Evolutionary conservation across 345 rosid genomes (phyloP).

Genomic region (Aegle marmelos): DNA sequence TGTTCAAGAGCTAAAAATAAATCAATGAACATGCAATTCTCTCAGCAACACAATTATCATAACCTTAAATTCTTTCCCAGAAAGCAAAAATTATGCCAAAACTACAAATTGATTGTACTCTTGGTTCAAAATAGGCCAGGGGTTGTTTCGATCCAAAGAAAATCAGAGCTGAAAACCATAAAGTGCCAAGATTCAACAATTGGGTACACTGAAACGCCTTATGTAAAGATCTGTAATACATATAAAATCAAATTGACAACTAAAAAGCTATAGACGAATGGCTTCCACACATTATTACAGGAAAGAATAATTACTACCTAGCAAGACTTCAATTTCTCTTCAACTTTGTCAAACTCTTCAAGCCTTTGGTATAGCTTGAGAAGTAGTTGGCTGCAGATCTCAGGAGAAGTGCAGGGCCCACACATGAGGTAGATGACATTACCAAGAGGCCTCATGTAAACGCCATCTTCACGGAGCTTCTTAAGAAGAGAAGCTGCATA

Average conservation of each 20-base stretch:
- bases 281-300: neutral
- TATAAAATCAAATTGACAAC: neutral
- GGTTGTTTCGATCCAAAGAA: too few species aligned
- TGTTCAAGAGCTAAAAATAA: neutral
- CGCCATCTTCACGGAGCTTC: slow-evolving; percentile 71
- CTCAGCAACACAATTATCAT: neutral
- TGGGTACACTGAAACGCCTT: neutral
- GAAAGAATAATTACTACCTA: neutral
- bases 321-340: slow-evolving; percentile 5
- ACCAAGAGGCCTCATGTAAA: slow-evolving; percentile 82
- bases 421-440: slow-evolving; percentile 87
- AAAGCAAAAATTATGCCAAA: neutral
- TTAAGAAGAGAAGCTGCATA: slow-evolving; percentile 60
- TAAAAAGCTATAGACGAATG: neutral
- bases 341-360: slow-evolving; percentile 34
- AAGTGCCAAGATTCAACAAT: neutral
- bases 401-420: slow-evolving; percentile 77
- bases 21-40: neutral
- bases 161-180: neutral
- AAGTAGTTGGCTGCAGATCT: slow-evolving; percentile 56
- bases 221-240: neutral
- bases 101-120: neutral
- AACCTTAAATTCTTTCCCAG: neutral
- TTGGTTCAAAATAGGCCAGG: neutral
- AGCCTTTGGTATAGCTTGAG: slow-evolving; percentile 55